These are phyloP conservation scores for Tetrahymena malaccensis DNA, from an alignment of 73 alveolate species.

Conservation along the genomic window DNA sequence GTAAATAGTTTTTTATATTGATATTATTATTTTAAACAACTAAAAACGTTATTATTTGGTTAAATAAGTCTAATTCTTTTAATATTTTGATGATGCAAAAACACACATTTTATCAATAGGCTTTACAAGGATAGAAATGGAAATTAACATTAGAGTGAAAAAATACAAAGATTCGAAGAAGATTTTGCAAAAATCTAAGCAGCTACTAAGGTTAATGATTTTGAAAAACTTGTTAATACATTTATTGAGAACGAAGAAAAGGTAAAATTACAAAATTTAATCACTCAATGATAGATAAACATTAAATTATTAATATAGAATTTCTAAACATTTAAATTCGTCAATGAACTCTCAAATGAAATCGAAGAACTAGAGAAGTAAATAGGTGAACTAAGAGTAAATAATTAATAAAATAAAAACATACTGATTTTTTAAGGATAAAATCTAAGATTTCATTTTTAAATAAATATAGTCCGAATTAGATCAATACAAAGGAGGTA, in stretches of 20 bases:
- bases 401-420: not conserved
- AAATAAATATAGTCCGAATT: constrained; percentile 3
- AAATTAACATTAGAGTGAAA: constrained; percentile 39
- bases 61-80: too few relatives aligned
- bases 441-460: not conserved
- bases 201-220: constrained; percentile 78
- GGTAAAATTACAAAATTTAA: not conserved
- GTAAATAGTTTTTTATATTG: not conserved
- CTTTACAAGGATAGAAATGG: constrained; percentile 28
- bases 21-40: too few relatives aligned
- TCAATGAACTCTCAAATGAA: constrained; percentile 68
- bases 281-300: not conserved
- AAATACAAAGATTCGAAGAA: constrained; percentile 75
- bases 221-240: constrained; percentile 65
- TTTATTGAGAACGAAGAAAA: constrained; percentile 74
- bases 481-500: constrained; percentile 48
- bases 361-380: constrained; percentile 75
- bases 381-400: constrained; percentile 48
- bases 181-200: constrained; percentile 83
- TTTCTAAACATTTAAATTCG: constrained; percentile 61
- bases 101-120: not conserved
- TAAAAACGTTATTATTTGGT: too few relatives aligned
- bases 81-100: too few relatives aligned
- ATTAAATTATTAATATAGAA: constrained; percentile 1
- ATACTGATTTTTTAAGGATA: constrained; percentile 9